Conservation (phyloP, 164 flowering plant species). For the Piper betle region DNA sequence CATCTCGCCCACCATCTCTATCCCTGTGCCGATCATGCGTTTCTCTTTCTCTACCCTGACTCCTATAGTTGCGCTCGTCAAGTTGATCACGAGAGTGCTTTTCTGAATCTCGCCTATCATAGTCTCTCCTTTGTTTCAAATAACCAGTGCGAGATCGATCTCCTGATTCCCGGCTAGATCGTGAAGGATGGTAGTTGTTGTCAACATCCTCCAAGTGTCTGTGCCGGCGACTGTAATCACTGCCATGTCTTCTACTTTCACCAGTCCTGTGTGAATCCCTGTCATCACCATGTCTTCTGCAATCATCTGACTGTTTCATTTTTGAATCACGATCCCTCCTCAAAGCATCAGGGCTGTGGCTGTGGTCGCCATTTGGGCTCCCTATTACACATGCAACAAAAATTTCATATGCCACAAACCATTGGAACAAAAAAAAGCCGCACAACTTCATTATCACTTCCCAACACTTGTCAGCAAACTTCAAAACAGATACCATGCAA, state of each 20-base stretch:
- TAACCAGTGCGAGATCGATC: conserved; percentile 22
- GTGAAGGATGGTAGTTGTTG: conserved; percentile 28
- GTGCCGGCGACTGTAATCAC: conserved; percentile 33
- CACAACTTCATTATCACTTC: not conserved
- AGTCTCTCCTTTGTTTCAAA: conserved; percentile 31
- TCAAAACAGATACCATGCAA: not conserved
- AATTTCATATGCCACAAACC: not conserved
- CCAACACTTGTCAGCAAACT: not conserved
- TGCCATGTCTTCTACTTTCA: conserved; percentile 32
- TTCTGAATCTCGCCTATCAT: conserved; percentile 23
- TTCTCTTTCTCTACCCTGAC: conserved; percentile 42
- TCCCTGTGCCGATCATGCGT: conserved; percentile 22
- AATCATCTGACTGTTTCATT: conserved; percentile 14
- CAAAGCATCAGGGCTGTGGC: conserved; percentile 27
- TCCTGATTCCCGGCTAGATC: conserved; percentile 37
- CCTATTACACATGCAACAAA: conserved; percentile 22
- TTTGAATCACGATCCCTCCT: conserved; percentile 25
- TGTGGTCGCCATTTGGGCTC: conserved; percentile 33
- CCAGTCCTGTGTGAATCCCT: conserved; percentile 38
- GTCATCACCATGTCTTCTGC: conserved; percentile 37
- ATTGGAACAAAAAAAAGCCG: not conserved
- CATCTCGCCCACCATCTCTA: conserved; percentile 28
- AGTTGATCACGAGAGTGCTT: conserved; percentile 35
- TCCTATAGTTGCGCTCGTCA: conserved; percentile 32
- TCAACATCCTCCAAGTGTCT: conserved; percentile 39